phyloP scores from a whole-genome alignment of 2,329 filamentous ascomycete species.

The Penicillium concentricum region DNA sequence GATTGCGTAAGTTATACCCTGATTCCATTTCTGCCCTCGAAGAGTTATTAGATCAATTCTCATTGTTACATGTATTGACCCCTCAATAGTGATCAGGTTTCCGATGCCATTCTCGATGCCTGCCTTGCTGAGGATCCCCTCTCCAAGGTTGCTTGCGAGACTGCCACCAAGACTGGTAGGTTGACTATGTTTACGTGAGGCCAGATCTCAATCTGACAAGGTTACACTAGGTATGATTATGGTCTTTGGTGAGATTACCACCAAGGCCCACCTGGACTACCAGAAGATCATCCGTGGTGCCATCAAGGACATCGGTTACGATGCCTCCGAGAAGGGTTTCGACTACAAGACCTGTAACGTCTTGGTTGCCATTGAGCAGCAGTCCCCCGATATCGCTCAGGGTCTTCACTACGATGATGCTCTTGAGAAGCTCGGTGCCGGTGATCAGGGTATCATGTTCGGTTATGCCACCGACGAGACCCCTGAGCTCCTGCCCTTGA shows the following conservation, averaged over 20 bases:
- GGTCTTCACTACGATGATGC: conserved; percentile 98
- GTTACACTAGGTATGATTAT: conserved; percentile 72
- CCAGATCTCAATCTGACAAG: conserved; percentile 17
- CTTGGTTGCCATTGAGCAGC: conserved; percentile 97
- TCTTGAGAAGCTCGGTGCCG: conserved; percentile 94
- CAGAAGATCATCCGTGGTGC: conserved; percentile 92
- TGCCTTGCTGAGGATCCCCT: conserved; percentile 91
- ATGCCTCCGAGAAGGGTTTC: conserved; percentile 95
- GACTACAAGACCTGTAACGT: conserved; percentile 99
- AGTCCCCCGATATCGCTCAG: conserved; percentile 98
- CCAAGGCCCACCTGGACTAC: conserved; percentile 94
- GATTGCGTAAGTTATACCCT: conserved; percentile 64
- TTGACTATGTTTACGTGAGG: conserved; percentile 11
- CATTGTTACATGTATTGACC: conserved; percentile 13
- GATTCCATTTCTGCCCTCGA: background rate
- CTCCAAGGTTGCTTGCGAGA: conserved; percentile 99
- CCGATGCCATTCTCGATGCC: conserved; percentile 97
- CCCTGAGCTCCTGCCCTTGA: conserved; percentile 92
- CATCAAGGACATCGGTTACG: conserved; percentile 99
- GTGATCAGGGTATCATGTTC: conserved; percentile 99
- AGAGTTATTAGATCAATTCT: background rate
- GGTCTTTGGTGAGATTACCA: conserved; percentile 98
- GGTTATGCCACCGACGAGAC: conserved; percentile 99
- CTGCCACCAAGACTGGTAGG: conserved; percentile 95
- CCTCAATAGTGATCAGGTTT: conserved; percentile 76